A percentile compares a stretch with the other conserved stretches of the same genome.
These are phyloP conservation scores for Lunasporangiospora selenospora DNA, from an alignment of 192 early-diverging fungal species.

Conservation along the genomic window DNA sequence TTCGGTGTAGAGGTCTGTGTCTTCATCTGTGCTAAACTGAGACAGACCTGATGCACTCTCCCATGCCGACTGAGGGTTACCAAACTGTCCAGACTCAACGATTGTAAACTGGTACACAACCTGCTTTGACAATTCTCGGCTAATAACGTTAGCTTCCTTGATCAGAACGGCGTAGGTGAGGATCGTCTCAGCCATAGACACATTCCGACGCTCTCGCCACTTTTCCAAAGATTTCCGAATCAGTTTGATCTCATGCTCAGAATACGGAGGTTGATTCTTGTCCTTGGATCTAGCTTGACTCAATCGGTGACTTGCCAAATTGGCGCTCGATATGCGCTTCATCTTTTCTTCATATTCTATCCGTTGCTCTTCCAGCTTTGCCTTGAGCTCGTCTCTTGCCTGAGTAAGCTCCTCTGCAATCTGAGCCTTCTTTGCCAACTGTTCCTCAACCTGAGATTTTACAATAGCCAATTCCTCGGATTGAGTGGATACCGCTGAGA, in stretches of 20 bases:
- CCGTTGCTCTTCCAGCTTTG: constrained; percentile 35
- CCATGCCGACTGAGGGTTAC: constrained; percentile 52
- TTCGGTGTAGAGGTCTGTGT: constrained; percentile 48
- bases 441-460: constrained; percentile 47
- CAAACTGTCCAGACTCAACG: constrained; percentile 65
- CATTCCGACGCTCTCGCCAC: constrained; percentile 62
- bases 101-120: constrained; percentile 88
- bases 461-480: constrained; percentile 50
- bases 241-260: constrained; percentile 47
- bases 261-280: constrained; percentile 27
- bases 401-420: constrained; percentile 34
- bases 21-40: constrained; percentile 59
- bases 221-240: constrained; percentile 35
- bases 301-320: constrained; percentile 5
- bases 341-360: constrained; percentile 45
- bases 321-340: constrained; percentile 38
- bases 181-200: constrained; percentile 72
- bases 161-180: constrained; percentile 74
- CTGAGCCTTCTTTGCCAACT: constrained; percentile 20
- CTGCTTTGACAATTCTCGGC: constrained; percentile 81
- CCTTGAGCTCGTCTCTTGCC: constrained; percentile 26
- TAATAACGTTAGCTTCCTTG: constrained; percentile 93
- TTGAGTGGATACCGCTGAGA: constrained; percentile 36
- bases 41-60: constrained; percentile 59
- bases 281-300: constrained; percentile 4